Conservation (phyloP, 768 basidiomycete genomes). For the Agaricus blazei region DNA sequence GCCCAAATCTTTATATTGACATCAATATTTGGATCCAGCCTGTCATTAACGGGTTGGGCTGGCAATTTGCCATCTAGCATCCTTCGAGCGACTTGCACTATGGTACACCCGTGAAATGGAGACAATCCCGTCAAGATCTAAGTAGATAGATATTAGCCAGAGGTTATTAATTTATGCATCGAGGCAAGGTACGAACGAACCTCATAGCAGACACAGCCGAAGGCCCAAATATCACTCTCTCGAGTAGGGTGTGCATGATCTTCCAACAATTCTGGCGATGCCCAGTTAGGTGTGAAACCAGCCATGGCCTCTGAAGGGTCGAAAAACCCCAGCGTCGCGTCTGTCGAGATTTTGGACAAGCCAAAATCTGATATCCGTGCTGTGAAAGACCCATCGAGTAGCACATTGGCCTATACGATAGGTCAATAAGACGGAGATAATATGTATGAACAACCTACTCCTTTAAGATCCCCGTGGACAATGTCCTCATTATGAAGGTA, state of each 20-base stretch:
- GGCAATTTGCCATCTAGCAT: too few relatives aligned
- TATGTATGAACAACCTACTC: neutral
- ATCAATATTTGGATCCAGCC: too few relatives aligned
- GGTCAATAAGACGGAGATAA: too few relatives aligned
- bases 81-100: too few relatives aligned
- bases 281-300: slow-evolving; percentile 9
- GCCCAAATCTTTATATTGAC: too few relatives aligned
- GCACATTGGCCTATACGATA: neutral
- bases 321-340: neutral
- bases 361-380: slow-evolving; percentile 9
- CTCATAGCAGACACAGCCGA: slow-evolving; percentile 13
- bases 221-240: slow-evolving; percentile 15
- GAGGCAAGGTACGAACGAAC: neutral
- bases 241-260: neutral
- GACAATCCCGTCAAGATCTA: too few relatives aligned
- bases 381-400: slow-evolving; percentile 6
- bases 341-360: slow-evolving; percentile 1
- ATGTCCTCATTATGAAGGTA: slow-evolving; percentile 11
- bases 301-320: neutral
- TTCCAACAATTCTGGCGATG: slow-evolving; percentile 24
- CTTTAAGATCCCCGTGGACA: slow-evolving; percentile 14
- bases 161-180: too few relatives aligned
- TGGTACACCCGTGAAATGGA: too few relatives aligned
- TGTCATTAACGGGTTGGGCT: too few relatives aligned
- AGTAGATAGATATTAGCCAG: too few relatives aligned